Base-by-base conservation (phyloP, 805 yeast species). In the Wickerhamiella galacta region DNA sequence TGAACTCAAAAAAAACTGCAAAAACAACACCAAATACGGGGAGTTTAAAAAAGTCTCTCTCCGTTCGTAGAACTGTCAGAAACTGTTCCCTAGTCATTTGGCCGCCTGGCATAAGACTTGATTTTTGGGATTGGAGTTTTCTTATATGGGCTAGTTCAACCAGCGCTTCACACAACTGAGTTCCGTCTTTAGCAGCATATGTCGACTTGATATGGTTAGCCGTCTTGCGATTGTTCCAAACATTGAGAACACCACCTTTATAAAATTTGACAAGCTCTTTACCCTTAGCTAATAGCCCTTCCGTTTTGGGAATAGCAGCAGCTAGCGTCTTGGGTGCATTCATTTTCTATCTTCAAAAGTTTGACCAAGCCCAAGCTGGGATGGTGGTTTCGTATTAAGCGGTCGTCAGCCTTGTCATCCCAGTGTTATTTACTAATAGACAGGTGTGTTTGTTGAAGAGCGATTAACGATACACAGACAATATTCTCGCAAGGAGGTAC, bases 1-100 rank as follows among this genome's bases (percentile, higher is more conserved):
- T 70, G 31, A 58, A 41, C 43, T 75, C 82, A 47, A 70, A 69
- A 38, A 70, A 64, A 1, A 72, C 43, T n/a, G 64, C 50, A 38
- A 71, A 64, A 1, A 72, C 43, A 2, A 67, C 43, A 1, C 65
- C 75, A 55, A 75, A 75, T n/a, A 61, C 19, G 3, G 81, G 81
- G 18, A 75, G 52, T 46, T 69, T 71, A 20, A 44, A 38, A 30
- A 66, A 52, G 44, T 75, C 78, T 2, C 47, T 46, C 4, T 58
- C 58, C 1, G 74, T 64, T 14, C 83, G 56, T 7, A 62, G 48
- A 34, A 72, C 48, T 6, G 64, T 46, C 45, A 70, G 72, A 40
- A 55, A 70, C 23, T 73, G 63, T 2, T 57, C 44, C 25, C 82
- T 40, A 2, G 58, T 28, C 50, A 51, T 43, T 44, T n/a, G 43